Percentiles rank a stretch among this genome's conserved stretches.
Conservation (phyloP, 1,284 basidiomycete genomes). For the Kalmanozyma brasiliensis region DNA sequence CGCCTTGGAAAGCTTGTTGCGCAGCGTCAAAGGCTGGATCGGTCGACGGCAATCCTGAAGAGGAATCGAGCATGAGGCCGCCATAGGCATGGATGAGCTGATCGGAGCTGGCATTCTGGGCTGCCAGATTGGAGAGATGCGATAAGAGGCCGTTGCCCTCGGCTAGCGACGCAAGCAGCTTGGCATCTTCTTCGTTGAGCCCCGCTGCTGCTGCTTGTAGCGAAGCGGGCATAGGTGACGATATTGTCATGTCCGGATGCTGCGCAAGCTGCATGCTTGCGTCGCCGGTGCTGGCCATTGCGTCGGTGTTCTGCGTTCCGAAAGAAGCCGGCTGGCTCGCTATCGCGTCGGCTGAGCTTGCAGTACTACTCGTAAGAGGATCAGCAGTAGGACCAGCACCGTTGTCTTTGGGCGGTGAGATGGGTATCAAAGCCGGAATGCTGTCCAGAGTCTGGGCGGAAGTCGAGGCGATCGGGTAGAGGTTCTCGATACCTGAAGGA, state of each 20-base stretch:
- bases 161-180: slow-evolving; percentile 50
- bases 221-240: slow-evolving; percentile 20
- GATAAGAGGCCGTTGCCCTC: slow-evolving; percentile 42
- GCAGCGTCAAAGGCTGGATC: slow-evolving; percentile 14
- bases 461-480: slow-evolving; percentile 47
- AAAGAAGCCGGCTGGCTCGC: slow-evolving; percentile 2
- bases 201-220: slow-evolving; percentile 27
- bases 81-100: slow-evolving; percentile 28
- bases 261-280: background rate
- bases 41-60: background rate
- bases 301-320: slow-evolving; percentile 2
- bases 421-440: background rate
- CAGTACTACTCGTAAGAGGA: background rate
- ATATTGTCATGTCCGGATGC: slow-evolving; percentile 4
- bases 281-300: background rate
- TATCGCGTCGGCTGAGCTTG: background rate
- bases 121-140: slow-evolving; percentile 36
- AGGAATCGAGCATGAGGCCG: slow-evolving; percentile 22
- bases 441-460: slow-evolving; percentile 51
- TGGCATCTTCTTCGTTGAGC: slow-evolving; percentile 54
- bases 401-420: slow-evolving; percentile 1
- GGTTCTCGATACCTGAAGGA: slow-evolving; percentile 43
- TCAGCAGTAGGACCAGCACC: background rate
- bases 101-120: slow-evolving; percentile 23
- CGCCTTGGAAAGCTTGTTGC: slow-evolving; percentile 25